These are phyloP conservation scores for Rhizophagus clarus DNA, from an alignment of 192 early-diverging fungal species.

Conservation along the genomic window DNA sequence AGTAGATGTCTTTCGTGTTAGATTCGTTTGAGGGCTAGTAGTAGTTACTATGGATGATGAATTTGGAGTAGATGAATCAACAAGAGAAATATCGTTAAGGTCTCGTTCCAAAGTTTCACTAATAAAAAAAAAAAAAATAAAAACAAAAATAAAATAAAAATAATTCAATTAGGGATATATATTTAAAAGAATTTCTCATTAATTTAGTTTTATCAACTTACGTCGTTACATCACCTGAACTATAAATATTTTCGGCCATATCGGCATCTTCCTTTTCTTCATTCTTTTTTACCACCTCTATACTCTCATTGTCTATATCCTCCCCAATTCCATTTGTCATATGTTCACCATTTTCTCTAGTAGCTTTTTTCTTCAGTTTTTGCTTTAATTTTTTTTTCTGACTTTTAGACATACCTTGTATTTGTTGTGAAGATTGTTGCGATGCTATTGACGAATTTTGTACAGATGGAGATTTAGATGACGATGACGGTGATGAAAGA, in stretches of 20 bases:
- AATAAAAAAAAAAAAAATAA: neutral
- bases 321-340: constrained; percentile 22
- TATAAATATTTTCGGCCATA: neutral
- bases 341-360: constrained; percentile 31
- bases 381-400: constrained; percentile 62
- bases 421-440: constrained; percentile 13
- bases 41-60: constrained; percentile 15
- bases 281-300: constrained; percentile 9
- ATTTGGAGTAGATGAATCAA: constrained; percentile 40
- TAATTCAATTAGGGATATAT: neutral
- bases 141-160: no score
- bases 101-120: constrained; percentile 59
- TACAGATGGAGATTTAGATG: neutral
- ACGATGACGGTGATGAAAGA: constrained; percentile 23
- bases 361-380: constrained; percentile 41
- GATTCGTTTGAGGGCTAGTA: neutral
- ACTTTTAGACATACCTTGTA: constrained; percentile 43
- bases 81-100: constrained; percentile 68
- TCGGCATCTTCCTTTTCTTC: neutral
- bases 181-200: neutral
- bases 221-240: constrained; percentile 16
- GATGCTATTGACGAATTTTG: constrained; percentile 10
- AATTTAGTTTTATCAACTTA: neutral
- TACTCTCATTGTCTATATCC: constrained; percentile 8
- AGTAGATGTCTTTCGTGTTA: constrained; percentile 18